Evolutionary conservation across 1,139 yeast species (phyloP).

Genomic region (Candida neerlandica): DNA sequence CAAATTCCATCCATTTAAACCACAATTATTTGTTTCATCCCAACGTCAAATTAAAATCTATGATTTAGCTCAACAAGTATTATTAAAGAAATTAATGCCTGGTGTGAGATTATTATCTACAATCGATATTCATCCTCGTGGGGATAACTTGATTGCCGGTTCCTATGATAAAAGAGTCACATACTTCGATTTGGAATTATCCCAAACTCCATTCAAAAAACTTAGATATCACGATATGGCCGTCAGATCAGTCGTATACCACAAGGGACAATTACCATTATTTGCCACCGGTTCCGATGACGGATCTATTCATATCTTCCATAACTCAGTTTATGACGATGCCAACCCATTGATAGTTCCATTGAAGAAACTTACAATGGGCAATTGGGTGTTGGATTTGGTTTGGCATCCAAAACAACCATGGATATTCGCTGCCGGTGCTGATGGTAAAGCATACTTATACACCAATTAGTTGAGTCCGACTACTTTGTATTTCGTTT

Average conservation of each 20-base stretch:
- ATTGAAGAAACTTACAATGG: constrained; percentile 92
- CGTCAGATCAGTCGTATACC: constrained; percentile 85
- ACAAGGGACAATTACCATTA: constrained; percentile 79
- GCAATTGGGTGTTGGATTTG: constrained; percentile 73
- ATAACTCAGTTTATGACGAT: constrained; percentile 95
- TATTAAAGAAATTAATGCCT: constrained; percentile 83
- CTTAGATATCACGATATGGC: constrained; percentile 94
- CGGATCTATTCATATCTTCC: constrained; percentile 92
- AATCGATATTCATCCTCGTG: constrained; percentile 94
- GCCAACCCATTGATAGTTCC: constrained; percentile 96
- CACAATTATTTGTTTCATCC: constrained; percentile 90
- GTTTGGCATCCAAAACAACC: constrained; percentile 99
- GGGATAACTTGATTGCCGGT: constrained; percentile 90
- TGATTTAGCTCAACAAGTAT: constrained; percentile 82
- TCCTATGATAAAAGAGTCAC: constrained; percentile 93
- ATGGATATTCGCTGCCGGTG: constrained; percentile 98
- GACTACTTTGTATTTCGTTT: not conserved
- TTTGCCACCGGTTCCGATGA: constrained; percentile 98
- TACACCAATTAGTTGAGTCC: constrained; percentile 71
- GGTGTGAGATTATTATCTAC: constrained; percentile 95
- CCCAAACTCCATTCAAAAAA: constrained; percentile 91
- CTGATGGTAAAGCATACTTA: constrained; percentile 92
- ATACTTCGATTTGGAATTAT: constrained; percentile 95
- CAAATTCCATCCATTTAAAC: constrained; percentile 94
- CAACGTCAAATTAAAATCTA: constrained; percentile 90